Evolutionary conservation across 163 green algal genomes (phyloP).

Genomic region (Coccomyxa subellipsoidea): DNA sequence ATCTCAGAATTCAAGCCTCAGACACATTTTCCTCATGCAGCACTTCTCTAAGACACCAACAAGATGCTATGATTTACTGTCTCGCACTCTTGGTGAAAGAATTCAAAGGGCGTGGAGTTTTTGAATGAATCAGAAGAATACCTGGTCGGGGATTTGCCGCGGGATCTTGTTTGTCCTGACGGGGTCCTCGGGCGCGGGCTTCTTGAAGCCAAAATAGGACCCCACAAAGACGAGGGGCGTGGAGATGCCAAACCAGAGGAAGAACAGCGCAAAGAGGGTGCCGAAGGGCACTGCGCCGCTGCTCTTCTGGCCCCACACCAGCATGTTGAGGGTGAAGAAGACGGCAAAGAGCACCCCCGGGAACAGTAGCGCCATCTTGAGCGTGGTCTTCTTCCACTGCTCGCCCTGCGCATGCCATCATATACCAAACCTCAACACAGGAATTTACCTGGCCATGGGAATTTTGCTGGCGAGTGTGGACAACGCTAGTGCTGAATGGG

Average conservation of each 20-base stretch:
- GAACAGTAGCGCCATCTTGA: slow-evolving; percentile 91
- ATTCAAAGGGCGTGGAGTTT: not conserved
- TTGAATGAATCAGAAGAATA: slow-evolving; percentile 25
- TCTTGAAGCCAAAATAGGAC: slow-evolving; percentile 94
- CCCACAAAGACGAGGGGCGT: slow-evolving; percentile 93
- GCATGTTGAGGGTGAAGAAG: slow-evolving; percentile 87
- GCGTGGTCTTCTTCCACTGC: slow-evolving; percentile 90
- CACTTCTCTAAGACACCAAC: not conserved
- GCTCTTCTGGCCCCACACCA: slow-evolving; percentile 91
- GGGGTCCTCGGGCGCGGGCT: slow-evolving; percentile 81
- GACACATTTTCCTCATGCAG: not conserved
- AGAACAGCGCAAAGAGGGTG: slow-evolving; percentile 92
- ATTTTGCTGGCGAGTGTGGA: too few relatives aligned
- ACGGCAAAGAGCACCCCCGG: slow-evolving; percentile 81
- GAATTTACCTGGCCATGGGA: too few relatives aligned
- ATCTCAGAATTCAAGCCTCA: not conserved
- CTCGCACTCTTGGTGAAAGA: too few relatives aligned
- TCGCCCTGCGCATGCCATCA: slow-evolving; percentile 47
- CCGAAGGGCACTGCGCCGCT: slow-evolving; percentile 76
- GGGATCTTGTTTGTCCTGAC: slow-evolving; percentile 97
- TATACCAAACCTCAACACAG: too few relatives aligned
- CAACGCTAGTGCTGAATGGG: not conserved
- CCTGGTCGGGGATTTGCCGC: slow-evolving; percentile 72
- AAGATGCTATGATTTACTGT: too few relatives aligned
- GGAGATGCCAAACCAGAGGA: slow-evolving; percentile 97